Conservation (phyloP, 23 red algal species). For the Gracilaria caudata region DNA sequence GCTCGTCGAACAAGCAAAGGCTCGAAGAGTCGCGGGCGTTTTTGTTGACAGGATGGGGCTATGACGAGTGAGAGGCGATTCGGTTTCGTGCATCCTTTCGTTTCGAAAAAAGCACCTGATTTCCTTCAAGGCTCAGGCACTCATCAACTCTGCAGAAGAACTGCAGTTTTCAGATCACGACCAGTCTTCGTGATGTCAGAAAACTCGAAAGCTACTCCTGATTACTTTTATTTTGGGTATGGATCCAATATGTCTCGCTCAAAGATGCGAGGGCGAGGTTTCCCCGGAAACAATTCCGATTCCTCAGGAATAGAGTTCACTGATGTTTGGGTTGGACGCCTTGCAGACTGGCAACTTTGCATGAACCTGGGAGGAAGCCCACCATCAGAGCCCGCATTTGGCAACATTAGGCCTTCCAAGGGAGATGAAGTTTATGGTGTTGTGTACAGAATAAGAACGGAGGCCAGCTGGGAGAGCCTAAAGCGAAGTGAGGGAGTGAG, state of each 20-base stretch:
- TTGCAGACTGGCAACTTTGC: conserved; percentile 1
- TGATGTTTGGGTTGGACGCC: not conserved
- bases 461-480: not conserved
- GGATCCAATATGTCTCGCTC: conserved; percentile 14
- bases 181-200: not conserved
- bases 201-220: not conserved
- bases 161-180: not conserved
- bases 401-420: not conserved
- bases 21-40: not conserved
- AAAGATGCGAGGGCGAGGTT: not conserved
- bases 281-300: not conserved
- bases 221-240: conserved; percentile 10
- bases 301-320: not conserved
- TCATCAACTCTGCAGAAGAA: not conserved
- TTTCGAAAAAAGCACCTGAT: not conserved
- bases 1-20: too few relatives aligned
- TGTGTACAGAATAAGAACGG: not conserved
- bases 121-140: not conserved
- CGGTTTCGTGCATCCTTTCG: not conserved
- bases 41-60: not conserved
- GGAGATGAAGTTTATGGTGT: conserved; percentile 10
- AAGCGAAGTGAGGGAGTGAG: not conserved
- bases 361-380: not conserved
- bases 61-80: not conserved
- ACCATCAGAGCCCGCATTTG: conserved; percentile 6